A percentile compares a stretch with the other conserved stretches of the same genome.
phyloP scores from a whole-genome alignment of 192 early-diverging fungal species.

The Radiomyces spectabilis region DNA sequence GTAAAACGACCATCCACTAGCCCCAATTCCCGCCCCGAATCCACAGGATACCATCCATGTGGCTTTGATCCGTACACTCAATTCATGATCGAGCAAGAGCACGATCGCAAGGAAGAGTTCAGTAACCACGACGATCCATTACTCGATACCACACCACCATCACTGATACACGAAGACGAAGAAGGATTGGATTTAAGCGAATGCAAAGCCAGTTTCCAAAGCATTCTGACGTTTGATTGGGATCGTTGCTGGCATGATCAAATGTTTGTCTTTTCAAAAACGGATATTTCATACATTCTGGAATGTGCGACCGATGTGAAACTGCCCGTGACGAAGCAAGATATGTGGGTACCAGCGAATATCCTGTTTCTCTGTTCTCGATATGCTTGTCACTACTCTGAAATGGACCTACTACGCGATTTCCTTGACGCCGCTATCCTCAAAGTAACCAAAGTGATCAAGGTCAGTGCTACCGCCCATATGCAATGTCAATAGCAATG shows the following conservation, averaged over 20 bases:
- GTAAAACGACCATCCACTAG: too few species aligned
- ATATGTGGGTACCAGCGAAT: conserved; percentile 70
- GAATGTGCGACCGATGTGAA: conserved; percentile 52
- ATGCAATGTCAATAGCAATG: not conserved
- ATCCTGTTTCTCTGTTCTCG: conserved; percentile 80
- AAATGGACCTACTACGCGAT: conserved; percentile 59
- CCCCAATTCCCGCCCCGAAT: conserved; percentile 32
- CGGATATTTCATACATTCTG: conserved; percentile 63
- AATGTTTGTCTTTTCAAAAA: conserved; percentile 87
- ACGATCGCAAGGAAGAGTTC: too few species aligned
- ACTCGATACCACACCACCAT: too few species aligned
- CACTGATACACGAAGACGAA: too few species aligned
- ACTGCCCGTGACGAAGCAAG: conserved; percentile 45
- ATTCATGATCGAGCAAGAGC: conserved; percentile 19
- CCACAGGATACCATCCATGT: not conserved
- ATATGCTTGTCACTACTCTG: conserved; percentile 79
- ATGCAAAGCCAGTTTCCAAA: conserved; percentile 2
- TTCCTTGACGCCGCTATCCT: conserved; percentile 53
- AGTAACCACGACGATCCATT: too few species aligned
- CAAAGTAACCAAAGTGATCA: conserved; percentile 46
- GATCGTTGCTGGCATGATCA: conserved; percentile 74
- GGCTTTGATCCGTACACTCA: not conserved
- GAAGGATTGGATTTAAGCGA: too few species aligned
- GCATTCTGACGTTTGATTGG: conserved; percentile 62
- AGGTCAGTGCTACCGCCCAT: conserved; percentile 21